Evolutionary conservation across 345 rosid genomes (phyloP), one percentile per base, ranked within the genome.

Genomic region (Cochlearia excelsa): DNA sequence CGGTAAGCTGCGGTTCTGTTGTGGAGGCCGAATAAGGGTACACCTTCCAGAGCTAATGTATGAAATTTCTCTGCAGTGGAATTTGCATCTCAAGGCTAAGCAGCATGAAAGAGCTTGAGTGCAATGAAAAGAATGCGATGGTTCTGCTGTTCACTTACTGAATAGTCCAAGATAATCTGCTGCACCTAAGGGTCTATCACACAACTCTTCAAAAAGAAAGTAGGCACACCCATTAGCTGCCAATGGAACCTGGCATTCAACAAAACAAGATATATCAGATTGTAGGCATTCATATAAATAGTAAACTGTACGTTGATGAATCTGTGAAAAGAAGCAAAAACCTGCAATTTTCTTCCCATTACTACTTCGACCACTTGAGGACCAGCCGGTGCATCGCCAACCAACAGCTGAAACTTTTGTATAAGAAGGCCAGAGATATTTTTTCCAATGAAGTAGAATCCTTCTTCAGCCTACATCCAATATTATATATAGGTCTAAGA

Each of bases 151-250:
- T 5, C 50, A 81, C 97, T 81, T 79, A 92, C 99, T 92, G 78
- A 74, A 93, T 63, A 93, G 77, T 61, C 97, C 99, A 71, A 93
- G 86, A 74, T 93, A 93, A 73, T 93, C 99, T 2, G 99, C 95
- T 71, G 99, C 95, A 30, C 97, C 99, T 56, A 89, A 81, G 54
- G 95, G 99, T 55, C 68, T 79, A 67, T 93, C 94, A 62, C 99
- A 93, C 46, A 93, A 80, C 39, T 87, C 99, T 72, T 89, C 95
- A 50, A 93, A 93, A 58, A 74, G 63, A 81, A 93, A 85, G 81
- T 82, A 86, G 53, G 99, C 99, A 69, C 95, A 89, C 69, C 97
- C 99, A 81, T 80, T 66, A 47, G 97, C 94, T 72, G 84, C 91
- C 51, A 78, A 69, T 28, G 97, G 89, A 58, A 89, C 94, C 95